phyloP scores from a whole-genome alignment of 345 rosid genomes.

The Citrus inodora region DNA sequence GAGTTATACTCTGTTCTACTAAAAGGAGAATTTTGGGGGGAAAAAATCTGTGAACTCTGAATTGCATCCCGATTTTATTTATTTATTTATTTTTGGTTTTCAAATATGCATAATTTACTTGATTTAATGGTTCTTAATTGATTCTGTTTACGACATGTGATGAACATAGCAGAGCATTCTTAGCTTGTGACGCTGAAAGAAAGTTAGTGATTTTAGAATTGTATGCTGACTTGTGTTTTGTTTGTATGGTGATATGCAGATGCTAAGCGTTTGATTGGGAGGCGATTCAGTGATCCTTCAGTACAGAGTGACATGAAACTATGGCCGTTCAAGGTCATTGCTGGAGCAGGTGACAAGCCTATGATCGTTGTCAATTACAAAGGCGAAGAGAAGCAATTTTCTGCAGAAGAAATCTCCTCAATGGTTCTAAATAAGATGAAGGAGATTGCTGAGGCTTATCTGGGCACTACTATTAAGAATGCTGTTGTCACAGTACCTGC shows the following conservation, averaged over 20 bases:
- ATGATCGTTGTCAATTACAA: constrained; percentile 44
- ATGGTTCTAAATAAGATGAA: constrained; percentile 42
- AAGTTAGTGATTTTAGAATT: not conserved
- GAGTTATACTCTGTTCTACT: too few relatives aligned
- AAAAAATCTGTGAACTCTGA: too few relatives aligned
- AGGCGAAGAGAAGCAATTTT: constrained; percentile 44
- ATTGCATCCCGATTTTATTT: too few relatives aligned
- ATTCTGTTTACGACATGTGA: too few relatives aligned
- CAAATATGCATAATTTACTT: too few relatives aligned
- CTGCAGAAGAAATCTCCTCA: constrained; percentile 46
- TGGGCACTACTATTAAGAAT: constrained; percentile 28
- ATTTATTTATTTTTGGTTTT: too few relatives aligned
- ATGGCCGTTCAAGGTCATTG: constrained; percentile 43
- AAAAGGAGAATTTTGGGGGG: too few relatives aligned
- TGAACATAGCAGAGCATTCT: too few relatives aligned
- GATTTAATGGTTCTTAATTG: too few relatives aligned
- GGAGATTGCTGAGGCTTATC: constrained; percentile 39
- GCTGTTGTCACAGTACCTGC: constrained; percentile 48
- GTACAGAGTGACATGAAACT: constrained; percentile 39
- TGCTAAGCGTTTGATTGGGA: constrained; percentile 50
- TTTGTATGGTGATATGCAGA: constrained; percentile 15
- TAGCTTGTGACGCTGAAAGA: not conserved
- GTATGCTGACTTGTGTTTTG: not conserved
- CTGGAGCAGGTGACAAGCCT: constrained; percentile 45
- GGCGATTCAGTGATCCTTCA: constrained; percentile 37